phyloP scores from a whole-genome alignment of 805 yeast genomes.

The Barnettozyma populi region DNA sequence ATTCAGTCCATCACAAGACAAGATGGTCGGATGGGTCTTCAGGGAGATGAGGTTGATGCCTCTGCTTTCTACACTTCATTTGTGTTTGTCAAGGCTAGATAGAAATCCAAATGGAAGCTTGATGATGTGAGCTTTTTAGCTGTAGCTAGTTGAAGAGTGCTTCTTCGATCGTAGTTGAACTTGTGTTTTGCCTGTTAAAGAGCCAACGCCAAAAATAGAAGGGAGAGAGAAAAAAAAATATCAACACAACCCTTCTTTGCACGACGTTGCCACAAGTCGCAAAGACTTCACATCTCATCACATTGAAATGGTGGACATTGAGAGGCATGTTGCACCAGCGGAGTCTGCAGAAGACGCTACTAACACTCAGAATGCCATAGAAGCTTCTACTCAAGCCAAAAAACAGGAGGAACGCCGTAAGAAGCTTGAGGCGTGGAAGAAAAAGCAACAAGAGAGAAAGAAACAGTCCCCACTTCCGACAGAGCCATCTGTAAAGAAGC shows the following conservation, averaged over 20 bases:
- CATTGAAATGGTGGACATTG: background rate
- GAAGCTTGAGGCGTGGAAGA: constrained; percentile 50
- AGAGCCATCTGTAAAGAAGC: background rate
- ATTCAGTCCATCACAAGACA: constrained; percentile 61
- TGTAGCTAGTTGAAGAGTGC: background rate
- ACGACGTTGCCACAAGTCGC: background rate
- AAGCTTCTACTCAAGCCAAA: background rate
- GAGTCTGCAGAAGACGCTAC: background rate
- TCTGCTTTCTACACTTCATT: constrained; percentile 81
- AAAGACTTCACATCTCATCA: background rate
- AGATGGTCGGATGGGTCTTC: constrained; percentile 82
- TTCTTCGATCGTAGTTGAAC: too few relatives aligned
- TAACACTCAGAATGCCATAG: background rate
- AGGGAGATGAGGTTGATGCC: constrained; percentile 85
- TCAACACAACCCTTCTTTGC: too few relatives aligned
- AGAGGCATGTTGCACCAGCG: background rate
- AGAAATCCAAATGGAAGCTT: background rate
- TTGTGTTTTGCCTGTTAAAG: too few relatives aligned
- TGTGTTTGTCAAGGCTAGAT: constrained; percentile 59
- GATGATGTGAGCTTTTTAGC: too few relatives aligned
- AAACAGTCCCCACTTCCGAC: constrained; percentile 16
- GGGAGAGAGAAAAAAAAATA: too few relatives aligned
- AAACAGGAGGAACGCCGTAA: constrained; percentile 29
- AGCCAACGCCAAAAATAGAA: too few relatives aligned
- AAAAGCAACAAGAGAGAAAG: constrained; percentile 29